A percentile compares a stretch with the other conserved stretches of the same genome.
phyloP scores from a whole-genome alignment of 2,329 filamentous ascomycete genomes.

The Nigrograna mackinnonii region DNA sequence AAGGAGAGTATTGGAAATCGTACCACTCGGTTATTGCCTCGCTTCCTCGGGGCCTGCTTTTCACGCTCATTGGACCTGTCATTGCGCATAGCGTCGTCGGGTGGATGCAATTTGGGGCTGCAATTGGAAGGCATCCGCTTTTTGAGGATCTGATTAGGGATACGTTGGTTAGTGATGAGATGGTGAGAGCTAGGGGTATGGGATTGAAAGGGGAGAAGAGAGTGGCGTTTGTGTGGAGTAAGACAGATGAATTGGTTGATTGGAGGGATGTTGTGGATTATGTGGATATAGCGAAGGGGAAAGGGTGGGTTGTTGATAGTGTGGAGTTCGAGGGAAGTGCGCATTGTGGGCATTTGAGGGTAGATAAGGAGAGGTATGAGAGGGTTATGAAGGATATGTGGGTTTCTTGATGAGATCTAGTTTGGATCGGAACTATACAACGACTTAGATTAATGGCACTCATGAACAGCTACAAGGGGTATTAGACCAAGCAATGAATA shows the following conservation, averaged over 20 bases:
- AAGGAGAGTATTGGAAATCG: slow-evolving; percentile 19
- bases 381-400: slow-evolving; percentile 3
- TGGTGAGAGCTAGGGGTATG: not conserved
- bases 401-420: no score
- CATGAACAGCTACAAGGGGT: no score
- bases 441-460: no score
- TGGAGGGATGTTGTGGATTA: slow-evolving; percentile 5
- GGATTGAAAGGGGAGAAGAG: not conserved
- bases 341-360: slow-evolving; percentile 6
- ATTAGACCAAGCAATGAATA: no score
- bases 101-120: not conserved
- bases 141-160: slow-evolving; percentile 6
- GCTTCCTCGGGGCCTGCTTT: slow-evolving; percentile 1
- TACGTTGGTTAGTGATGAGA: slow-evolving; percentile 4
- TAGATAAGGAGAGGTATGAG: slow-evolving; percentile 2
- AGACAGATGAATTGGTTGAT: slow-evolving; percentile 4
- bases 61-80: not conserved
- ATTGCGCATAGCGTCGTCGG: slow-evolving; percentile 1
- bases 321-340: slow-evolving; percentile 4
- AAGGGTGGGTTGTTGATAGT: slow-evolving; percentile 6
- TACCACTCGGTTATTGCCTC: slow-evolving; percentile 4
- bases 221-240: slow-evolving; percentile 5
- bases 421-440: no score
- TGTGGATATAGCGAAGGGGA: slow-evolving; percentile 2
- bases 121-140: not conserved